These are phyloP conservation scores for Paradendryphiella salina DNA, from an alignment of 2,329 filamentous ascomycete genomes.

Conservation along the genomic window DNA sequence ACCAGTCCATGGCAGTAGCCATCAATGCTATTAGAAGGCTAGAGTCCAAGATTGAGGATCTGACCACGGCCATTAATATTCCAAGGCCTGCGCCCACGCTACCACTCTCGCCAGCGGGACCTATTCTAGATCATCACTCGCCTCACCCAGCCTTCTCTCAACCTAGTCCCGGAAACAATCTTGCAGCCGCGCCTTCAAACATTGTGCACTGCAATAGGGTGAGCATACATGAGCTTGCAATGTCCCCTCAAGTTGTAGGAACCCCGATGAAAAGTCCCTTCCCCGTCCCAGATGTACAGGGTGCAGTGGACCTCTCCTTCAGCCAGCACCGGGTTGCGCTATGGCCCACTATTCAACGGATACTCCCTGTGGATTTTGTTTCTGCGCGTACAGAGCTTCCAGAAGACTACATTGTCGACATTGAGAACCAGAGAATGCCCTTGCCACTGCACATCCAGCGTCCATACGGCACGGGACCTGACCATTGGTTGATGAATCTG, in stretches of 20 bases:
- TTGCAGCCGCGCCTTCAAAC: slow-evolving; percentile 8
- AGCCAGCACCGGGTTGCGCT: slow-evolving; percentile 56
- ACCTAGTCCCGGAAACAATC: slow-evolving; percentile 30
- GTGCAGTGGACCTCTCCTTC: slow-evolving; percentile 51
- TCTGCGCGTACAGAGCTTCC: slow-evolving; percentile 46
- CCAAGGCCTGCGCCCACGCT: slow-evolving; percentile 15
- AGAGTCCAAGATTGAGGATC: slow-evolving; percentile 57
- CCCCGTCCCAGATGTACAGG: slow-evolving; percentile 20
- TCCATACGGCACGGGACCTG: slow-evolving; percentile 41
- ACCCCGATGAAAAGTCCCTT: slow-evolving; percentile 34
- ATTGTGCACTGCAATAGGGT: slow-evolving; percentile 22
- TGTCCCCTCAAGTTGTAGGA: slow-evolving; percentile 32
- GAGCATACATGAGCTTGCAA: slow-evolving; percentile 29
- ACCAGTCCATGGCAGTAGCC: slow-evolving; percentile 58
- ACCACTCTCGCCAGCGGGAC: slow-evolving; percentile 15
- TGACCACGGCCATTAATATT: slow-evolving; percentile 47
- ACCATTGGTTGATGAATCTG: slow-evolving; percentile 53
- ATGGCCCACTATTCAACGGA: slow-evolving; percentile 53
- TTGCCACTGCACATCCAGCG: slow-evolving; percentile 48
- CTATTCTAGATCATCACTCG: slow-evolving; percentile 31
- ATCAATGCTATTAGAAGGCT: slow-evolving; percentile 59
- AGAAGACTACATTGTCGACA: slow-evolving; percentile 55
- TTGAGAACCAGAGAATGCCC: slow-evolving; percentile 53
- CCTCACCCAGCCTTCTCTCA: slow-evolving; percentile 36
- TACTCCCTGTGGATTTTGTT: slow-evolving; percentile 51